Evolutionary conservation across 2,329 filamentous ascomycete genomes (phyloP), one percentile per base, ranked within the genome.

Genomic region (Thelonectria rubi): DNA sequence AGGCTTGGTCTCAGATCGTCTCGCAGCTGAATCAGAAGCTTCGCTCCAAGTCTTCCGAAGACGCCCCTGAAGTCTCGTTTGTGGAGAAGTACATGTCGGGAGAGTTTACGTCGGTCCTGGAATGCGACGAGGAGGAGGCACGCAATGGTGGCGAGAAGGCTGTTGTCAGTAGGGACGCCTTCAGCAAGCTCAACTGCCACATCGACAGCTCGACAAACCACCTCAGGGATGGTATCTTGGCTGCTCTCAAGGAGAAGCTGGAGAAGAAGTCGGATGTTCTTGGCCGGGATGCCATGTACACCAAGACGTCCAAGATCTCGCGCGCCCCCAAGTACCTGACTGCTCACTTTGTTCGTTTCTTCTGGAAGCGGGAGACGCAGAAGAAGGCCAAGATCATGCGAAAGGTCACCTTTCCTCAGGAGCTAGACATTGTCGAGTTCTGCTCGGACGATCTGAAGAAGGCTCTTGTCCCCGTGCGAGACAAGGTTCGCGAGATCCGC

Each of bases 321-420:
- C 90, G 94, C 18, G 82, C 97, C 50, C 95, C 95, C 17, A 97
- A 97, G 77, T 97, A 99, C 76, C 85, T 99, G 46, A 95, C 95
- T 0, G 92, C 99, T 4, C 95, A 99, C 78, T 97, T 99, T 76
- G 92, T 99, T 58, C 92, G 95, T 66, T 99, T 99, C 81, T 97
- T 94, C 82, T 99, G 95, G 95, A 94, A 97, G 75, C 88, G 91
- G 48, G 93, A 97, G 69, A 93, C 92, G 3, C 91, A 96, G 78
- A 98, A 98, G 83, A 99, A 99, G 84, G 94, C 94, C 68, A 99
- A 99, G 85, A 99, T 99, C 71, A 94, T 99, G 92, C 92, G 94
- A 75, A 99, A 98, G 80, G 95, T 99, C 59, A 94, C 93, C 0
- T 99, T 99, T 75, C 94, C 94, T 7, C 89, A 92, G 52, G 95